Evolutionary conservation across 257 asterid genomes (phyloP).

Genomic region (Scutellaria galericulata): DNA sequence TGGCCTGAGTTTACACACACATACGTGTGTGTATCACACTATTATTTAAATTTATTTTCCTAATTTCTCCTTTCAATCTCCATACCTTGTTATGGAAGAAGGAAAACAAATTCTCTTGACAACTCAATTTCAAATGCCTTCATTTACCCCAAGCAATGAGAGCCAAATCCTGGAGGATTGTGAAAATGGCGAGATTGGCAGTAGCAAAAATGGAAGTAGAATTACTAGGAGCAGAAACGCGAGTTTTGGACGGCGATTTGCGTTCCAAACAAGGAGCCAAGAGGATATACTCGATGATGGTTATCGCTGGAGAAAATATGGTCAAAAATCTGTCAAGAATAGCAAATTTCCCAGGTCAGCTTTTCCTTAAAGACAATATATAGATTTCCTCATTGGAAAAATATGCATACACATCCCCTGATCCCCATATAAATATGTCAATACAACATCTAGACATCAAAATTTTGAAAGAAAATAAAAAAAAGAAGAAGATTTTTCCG

Average conservation of each 20-base stretch:
- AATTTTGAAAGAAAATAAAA: too few relatives aligned
- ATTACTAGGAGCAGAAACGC: conserved; percentile 23
- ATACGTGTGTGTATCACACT: too few relatives aligned
- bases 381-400: too few relatives aligned
- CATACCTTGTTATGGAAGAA: conserved; percentile 40
- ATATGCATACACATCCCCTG: too few relatives aligned
- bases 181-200: background rate
- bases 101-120: conserved; percentile 10
- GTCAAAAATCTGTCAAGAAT: conserved; percentile 57
- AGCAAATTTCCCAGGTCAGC: conserved; percentile 53
- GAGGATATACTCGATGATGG: conserved; percentile 67
- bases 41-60: background rate
- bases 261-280: conserved; percentile 53
- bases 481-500: too few relatives aligned
- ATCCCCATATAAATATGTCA: too few relatives aligned
- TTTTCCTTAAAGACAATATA: too few relatives aligned
- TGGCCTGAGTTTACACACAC: conserved; percentile 40
- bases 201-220: conserved; percentile 21
- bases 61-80: too few relatives aligned
- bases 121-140: conserved; percentile 20
- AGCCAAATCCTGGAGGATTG: conserved; percentile 1
- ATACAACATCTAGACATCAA: too few relatives aligned
- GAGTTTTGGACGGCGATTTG: conserved; percentile 41
- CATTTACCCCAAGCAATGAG: background rate
- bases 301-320: conserved; percentile 61